Base-by-base conservation (phyloP, 2,329 filamentous ascomycete genomes). In the Metarhizium sp. region DNA sequence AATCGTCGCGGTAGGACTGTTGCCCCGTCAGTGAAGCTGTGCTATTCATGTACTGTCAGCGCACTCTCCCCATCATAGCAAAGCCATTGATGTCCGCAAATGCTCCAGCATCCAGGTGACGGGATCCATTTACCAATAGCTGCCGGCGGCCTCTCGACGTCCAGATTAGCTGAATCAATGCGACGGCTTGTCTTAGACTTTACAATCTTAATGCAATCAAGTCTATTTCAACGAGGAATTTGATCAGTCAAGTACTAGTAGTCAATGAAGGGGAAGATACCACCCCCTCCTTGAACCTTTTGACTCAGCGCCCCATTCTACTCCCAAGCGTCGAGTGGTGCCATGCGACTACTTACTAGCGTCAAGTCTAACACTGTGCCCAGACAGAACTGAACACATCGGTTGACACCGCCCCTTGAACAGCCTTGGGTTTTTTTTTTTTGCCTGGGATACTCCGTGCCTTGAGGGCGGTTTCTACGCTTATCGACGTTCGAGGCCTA, bases 181-280 rank as follows among this genome's bases (percentile, higher is more conserved):
- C 20, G 34, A 14, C 43, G 13, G 34, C 11, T 30, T 58, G 58
- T 59, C 58, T 59, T 30, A 58, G 58, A 59, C 58, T 52, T 59
- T 54, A 47, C 53, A 55, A 55, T 56, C 58, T 58, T 55, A 54
- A 52, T 55, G 58, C 54, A 58, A 57, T 51, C 53, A 58, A 59
- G 56, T 58, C 56, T 59, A 59, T 58, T 54, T 57, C 47, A 30
- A 55, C 40, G 29, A 53, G 56, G 56, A 53, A 57, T 55, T 46
- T 49, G 32, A 40, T 42, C 30, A 47, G 20, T 30, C 7, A 18
- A 34, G 40, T 18, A 18, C 30, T 49, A 34, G 40, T 18, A 18
- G 38, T 49, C 52, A 42, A 38, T 32, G 32, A 34, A 11, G 5
- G 42, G 6, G n/a, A 18, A 18, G 42, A 18, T 16, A 16, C 42